Base-by-base conservation (phyloP, 768 basidiomycete species). In the Hygrophorus pudorinus region DNA sequence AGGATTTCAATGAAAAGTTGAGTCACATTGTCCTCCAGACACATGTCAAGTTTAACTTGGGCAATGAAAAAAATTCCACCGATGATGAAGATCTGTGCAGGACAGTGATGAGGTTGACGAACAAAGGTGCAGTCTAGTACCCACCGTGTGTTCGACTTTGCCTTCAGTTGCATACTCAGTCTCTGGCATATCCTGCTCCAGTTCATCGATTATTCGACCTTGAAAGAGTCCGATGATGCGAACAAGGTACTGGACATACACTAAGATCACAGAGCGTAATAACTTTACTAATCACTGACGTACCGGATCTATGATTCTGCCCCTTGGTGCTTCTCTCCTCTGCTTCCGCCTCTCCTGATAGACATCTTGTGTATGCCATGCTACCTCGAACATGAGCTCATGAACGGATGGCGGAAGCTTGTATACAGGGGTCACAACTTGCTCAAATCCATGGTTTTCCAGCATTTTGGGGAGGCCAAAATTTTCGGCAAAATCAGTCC, bases 161-260 rank as follows among this genome's bases (percentile, higher is more conserved):
- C 51, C 48, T 36, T 51, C 53, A 38, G 49, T 45, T 4, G 51
- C 45, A 14, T 43, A 46, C 38, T 28, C 21, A 14, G 48, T 54
- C 33, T 35, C 33, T 17, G 9, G 5, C 33, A 10, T 35, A 13
- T 13, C 33, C 9, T 35, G 33, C 35, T 53, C 51, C 8, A 36
- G 51, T 35, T 38, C 41, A 46, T 53, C 52, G 17, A 54, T 48
- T 34, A 54, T 18, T 43, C 51, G 51, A 44, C 51, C 53, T 50
- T 53, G 49, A 48, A 53, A 54, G 29, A 54, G 46, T 18, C 46
- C 49, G 13, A 52, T 14, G 11, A 49, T 44, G 14, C 48, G 49
- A 43, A 53, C 47, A 47, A 53, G 41, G 38, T 52, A 54, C 51
- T 54, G 45, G 24, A 44, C n/a, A 43, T 41, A 24, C 24, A 24